Evolutionary conservation across 805 yeast genomes (phyloP), one percentile per base, ranked within the genome.

Genomic region (Barnettozyma californica): DNA sequence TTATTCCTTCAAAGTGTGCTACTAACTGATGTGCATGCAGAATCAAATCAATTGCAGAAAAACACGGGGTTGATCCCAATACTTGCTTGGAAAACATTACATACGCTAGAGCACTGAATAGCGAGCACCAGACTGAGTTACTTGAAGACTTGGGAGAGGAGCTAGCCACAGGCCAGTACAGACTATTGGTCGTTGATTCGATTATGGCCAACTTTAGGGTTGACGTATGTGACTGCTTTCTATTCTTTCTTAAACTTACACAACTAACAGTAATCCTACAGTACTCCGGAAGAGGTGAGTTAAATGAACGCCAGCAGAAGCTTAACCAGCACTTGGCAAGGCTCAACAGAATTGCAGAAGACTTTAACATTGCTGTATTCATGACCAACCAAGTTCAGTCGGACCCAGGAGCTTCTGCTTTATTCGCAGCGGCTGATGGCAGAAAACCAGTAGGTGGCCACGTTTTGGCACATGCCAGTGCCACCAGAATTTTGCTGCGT

Each of bases 401-500:
- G 8, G 92, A 86, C 62, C 92, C 90, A 6, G 92, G 90, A 51
- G 94, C 92, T 1, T 78, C 83, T 55, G 83, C 90, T 0, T 68
- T 82, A 20, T 85, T 86, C 77, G 89, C 84, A 27, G 76, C 87
- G 45, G 90, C 89, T 9, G 92, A 86, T 66, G 91, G 92, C 7
- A 78, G 89, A 57, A 86, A 86, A 63, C 92, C 94, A 51, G 83
- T 85, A 54, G 92, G 94, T 20, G 94, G 94, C 1, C 90, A 86
- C 62, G 85, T 86, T 50, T 70, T 86, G 54, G 92, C 90, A 1
- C 91, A 84, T 67, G 86, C 89, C 5, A 83, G 89, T 14, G 89
- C 90, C 10, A 85, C 94, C 1, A 72, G 94, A 65, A 76, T 86
- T 34, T 68, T 84, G 19, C 73, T 85, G 54, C 58, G 87, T 56